Evolutionary conservation across 768 basidiomycete genomes (phyloP), one percentile per base, ranked within the genome.

Genomic region (Pulveroboletus sp.): DNA sequence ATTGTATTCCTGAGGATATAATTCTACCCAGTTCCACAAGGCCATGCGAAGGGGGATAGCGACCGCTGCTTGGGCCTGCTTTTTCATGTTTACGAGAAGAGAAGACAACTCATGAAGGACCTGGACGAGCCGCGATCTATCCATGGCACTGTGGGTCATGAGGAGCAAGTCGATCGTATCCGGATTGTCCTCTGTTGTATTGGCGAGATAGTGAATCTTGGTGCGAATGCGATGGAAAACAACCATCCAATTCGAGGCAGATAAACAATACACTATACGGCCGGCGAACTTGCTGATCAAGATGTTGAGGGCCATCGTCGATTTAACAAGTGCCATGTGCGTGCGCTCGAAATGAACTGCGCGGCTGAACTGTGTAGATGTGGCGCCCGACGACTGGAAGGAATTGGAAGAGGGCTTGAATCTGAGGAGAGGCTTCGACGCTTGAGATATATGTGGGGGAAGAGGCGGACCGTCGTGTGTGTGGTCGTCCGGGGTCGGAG

Each of bases 21-120:
- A 72, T 26, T 86, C 83, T 27, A 94, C 83, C 91, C 91, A 95
- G 54, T 86, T 91, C 92, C 93, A 94, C 23, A 95, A 73, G 1
- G 89, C 89, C 24, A 78, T 75, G 19, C 90, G 81, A 30, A 95
- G 75, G 23, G 86, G 80, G 23, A 79, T 72, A 0, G 90, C 82
- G 41, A 93, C 76, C 1, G 86, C 83, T 13, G 78, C 67, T 50
- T 91, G 89, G 0, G 84, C 79, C 34, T 88, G 83, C 29, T 74
- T 76, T 55, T 80, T 82, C 82, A 95, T 86, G 61, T 86, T 88
- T 20, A 94, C 80, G 24, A 95, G 79, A 5, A 90, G 73, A 1
- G 87, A 88, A 0, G 88, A 87, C 1, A 93, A 63, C 62, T 94
- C 93, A 63, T 85, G 83, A 37, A 95, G 69, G 14, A 92, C 73